Conservation (phyloP, 371 early-diverging fungal genomes). For the Antonospora locustae region DNA sequence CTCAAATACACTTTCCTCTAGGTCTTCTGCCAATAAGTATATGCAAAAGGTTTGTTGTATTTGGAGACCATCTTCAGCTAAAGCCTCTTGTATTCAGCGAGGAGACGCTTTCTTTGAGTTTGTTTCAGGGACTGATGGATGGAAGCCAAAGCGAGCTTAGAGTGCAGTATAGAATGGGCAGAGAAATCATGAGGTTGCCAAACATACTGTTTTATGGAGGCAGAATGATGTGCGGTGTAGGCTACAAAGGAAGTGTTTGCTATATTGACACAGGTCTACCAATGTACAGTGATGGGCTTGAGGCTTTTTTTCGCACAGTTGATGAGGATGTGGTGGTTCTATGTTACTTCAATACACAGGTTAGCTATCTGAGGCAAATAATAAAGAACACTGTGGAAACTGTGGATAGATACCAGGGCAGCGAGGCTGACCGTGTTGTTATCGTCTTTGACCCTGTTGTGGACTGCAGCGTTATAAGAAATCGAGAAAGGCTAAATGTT, state of each 20-base stretch:
- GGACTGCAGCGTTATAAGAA: conserved; percentile 63
- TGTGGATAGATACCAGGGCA: conserved; percentile 54
- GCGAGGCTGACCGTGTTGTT: conserved; percentile 48
- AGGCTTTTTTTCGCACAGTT: too few species aligned
- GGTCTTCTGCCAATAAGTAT: conserved; percentile 74
- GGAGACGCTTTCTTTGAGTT: conserved; percentile 12
- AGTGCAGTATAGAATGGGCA: conserved; percentile 86
- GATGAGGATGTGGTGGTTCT: conserved; percentile 66
- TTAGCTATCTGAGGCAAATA: conserved; percentile 57
- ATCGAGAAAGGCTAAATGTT: conserved; percentile 85
- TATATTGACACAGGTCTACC: conserved; percentile 39
- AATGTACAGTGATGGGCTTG: conserved; percentile 3
- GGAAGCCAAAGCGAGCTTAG: conserved; percentile 62
- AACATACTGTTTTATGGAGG: conserved; percentile 69
- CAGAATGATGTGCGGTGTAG: conserved; percentile 60
- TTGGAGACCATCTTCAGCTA: conserved; percentile 91
- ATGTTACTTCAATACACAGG: conserved; percentile 74
- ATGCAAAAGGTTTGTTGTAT: conserved; percentile 70
- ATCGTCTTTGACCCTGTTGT: conserved; percentile 46
- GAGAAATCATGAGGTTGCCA: conserved; percentile 70
- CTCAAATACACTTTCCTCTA: conserved; percentile 80
- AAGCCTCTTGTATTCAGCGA: conserved; percentile 67
- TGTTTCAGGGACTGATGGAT: conserved; percentile 47
- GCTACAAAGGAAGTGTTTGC: conserved; percentile 31
- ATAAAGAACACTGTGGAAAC: conserved; percentile 25